Conservation (phyloP, 305 asterid genomes). For the Fraxinus sp. region DNA sequence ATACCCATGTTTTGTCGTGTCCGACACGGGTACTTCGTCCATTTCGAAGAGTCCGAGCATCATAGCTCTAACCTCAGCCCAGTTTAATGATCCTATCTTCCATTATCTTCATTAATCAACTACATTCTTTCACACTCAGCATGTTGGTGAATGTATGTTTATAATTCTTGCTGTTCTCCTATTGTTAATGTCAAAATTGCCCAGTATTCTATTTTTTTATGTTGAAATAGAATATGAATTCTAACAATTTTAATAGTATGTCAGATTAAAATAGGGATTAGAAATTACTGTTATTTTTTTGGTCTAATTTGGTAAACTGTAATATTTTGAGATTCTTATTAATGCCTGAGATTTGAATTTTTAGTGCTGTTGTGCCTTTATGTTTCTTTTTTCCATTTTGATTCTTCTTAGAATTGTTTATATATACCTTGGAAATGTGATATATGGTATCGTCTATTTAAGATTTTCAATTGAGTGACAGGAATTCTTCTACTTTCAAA, state of each 20-base stretch:
- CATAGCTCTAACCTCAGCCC: background rate
- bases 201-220: background rate
- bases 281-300: background rate
- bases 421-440: background rate
- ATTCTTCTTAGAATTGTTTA: background rate
- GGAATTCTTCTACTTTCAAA: background rate
- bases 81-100: background rate
- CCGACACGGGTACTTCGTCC: no score
- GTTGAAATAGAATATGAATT: background rate
- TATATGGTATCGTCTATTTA: background rate
- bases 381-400: background rate
- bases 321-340: background rate
- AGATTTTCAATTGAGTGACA: background rate
- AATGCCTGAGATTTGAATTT: slow-evolving; percentile 1
- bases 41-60: no score
- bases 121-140: background rate
- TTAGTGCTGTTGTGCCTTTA: background rate
- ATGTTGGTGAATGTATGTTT: background rate
- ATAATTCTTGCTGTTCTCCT: background rate
- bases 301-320: background rate
- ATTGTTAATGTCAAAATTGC: background rate
- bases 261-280: background rate
- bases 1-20: no score
- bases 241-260: background rate
- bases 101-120: background rate